Evolutionary conservation across 345 rosid species (phyloP).

Genomic region (Physaria fendleri): DNA sequence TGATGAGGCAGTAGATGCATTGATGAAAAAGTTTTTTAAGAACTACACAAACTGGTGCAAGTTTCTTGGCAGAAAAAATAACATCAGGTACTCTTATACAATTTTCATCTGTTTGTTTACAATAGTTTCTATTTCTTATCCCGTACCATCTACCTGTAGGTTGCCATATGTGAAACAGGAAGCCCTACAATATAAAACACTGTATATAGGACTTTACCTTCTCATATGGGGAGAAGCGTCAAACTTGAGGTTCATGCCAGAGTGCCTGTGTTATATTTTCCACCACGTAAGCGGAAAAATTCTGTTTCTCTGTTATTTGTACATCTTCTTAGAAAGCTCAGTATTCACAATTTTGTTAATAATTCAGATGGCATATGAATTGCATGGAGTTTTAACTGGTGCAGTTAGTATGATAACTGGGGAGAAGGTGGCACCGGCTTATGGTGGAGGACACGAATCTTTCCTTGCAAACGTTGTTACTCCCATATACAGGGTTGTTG

Average conservation of each 20-base stretch:
- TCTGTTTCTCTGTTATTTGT: constrained; percentile 1
- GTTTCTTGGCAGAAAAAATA: constrained; percentile 65
- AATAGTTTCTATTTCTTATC: neutral
- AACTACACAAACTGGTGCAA: constrained; percentile 93
- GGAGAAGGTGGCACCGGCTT: constrained; percentile 53
- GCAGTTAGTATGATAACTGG: constrained; percentile 50
- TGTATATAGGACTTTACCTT: constrained; percentile 86
- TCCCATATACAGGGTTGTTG: constrained; percentile 69
- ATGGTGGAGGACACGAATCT: constrained; percentile 59
- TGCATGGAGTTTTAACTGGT: constrained; percentile 62
- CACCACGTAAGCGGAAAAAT: constrained; percentile 65
- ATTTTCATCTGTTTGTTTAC: neutral
- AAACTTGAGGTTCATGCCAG: constrained; percentile 89
- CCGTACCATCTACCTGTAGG: constrained; percentile 42
- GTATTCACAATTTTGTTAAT: constrained; percentile 3
- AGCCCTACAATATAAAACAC: constrained; percentile 74
- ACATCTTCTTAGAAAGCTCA: neutral
- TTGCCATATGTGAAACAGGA: constrained; percentile 70
- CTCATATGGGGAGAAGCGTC: constrained; percentile 99
- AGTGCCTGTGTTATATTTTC: constrained; percentile 87
- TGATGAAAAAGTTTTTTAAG: constrained; percentile 80
- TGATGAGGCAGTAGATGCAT: constrained; percentile 68
- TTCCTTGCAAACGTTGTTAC: constrained; percentile 72
- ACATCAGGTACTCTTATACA: constrained; percentile 46
- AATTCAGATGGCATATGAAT: constrained; percentile 80